A percentile compares a stretch with the other conserved stretches of the same genome.
Evolutionary conservation across 106 monocot species (phyloP).

Genomic region (Allium sativum): DNA sequence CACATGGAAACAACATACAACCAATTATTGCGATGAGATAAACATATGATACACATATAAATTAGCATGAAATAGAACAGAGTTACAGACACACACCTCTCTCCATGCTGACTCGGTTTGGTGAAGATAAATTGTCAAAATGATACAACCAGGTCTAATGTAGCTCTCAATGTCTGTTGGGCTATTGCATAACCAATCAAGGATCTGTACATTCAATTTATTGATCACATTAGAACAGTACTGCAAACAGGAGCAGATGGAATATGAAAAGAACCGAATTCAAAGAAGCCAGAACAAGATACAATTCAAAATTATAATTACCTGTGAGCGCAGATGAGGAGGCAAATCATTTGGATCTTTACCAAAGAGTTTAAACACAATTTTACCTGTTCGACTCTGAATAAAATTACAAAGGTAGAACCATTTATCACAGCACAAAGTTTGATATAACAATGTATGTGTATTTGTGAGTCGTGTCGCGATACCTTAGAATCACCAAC

Average conservation of each 20-base stretch:
- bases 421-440: background rate
- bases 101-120: constrained; percentile 49
- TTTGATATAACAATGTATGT: background rate
- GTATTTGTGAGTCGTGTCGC: background rate
- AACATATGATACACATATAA: background rate
- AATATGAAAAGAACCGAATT: background rate
- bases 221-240: constrained; percentile 3
- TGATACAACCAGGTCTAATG: constrained; percentile 81
- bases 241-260: background rate
- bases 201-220: constrained; percentile 40
- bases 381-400: constrained; percentile 73
- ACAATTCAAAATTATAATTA: constrained; percentile 10
- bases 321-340: constrained; percentile 48
- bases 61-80: background rate
- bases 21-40: too few species aligned
- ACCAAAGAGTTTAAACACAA: constrained; percentile 87
- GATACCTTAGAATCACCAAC: constrained; percentile 33
- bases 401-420: background rate
- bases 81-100: constrained; percentile 27
- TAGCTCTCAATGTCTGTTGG: constrained; percentile 89
- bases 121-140: constrained; percentile 79
- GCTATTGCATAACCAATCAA: constrained; percentile 71
- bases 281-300: background rate
- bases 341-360: constrained; percentile 83
- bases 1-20: background rate